Evolutionary conservation across 2,329 filamentous ascomycete species (phyloP).

Genomic region (Epicoccum nigrum): DNA sequence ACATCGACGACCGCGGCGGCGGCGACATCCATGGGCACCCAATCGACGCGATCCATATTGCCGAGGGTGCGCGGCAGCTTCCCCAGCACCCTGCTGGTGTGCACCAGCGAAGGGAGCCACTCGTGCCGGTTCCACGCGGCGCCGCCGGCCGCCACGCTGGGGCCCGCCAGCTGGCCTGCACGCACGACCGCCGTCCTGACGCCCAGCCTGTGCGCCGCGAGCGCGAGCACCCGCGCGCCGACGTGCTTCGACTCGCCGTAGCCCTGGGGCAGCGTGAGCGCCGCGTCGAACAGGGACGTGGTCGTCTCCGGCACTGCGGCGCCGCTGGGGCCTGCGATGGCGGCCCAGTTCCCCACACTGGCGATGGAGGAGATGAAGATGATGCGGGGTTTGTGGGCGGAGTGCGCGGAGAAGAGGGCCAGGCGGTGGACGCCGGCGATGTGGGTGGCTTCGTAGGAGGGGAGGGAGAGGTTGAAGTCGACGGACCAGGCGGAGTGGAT

Average conservation of each 20-base stretch:
- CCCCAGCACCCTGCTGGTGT: constrained; percentile 27
- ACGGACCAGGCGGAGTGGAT: constrained; percentile 63
- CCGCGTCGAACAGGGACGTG: constrained; percentile 38
- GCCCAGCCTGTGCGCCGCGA: constrained; percentile 33
- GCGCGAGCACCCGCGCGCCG: constrained; percentile 39
- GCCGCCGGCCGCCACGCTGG: constrained; percentile 13
- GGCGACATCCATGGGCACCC: constrained; percentile 31
- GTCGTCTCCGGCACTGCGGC: constrained; percentile 13
- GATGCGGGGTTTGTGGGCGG: constrained; percentile 27
- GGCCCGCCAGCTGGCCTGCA: constrained; percentile 42
- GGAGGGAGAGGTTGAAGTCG: constrained; percentile 55
- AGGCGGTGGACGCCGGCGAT: constrained; percentile 16
- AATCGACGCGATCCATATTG: constrained; percentile 29
- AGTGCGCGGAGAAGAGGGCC: constrained; percentile 14
- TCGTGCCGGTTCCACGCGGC: constrained; percentile 36
- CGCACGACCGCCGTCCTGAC: constrained; percentile 33
- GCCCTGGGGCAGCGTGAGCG: constrained; percentile 41
- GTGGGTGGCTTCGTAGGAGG: constrained; percentile 23
- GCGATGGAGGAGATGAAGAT: constrained; percentile 50
- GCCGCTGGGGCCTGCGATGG: constrained; percentile 1
- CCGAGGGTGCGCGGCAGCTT: constrained; percentile 24
- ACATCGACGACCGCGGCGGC: constrained; percentile 10
- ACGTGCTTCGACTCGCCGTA: constrained; percentile 50
- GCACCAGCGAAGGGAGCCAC: constrained; percentile 36
- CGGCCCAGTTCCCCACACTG: constrained; percentile 30